These are phyloP conservation scores for Penicillium brasilianum DNA, from an alignment of 2,329 filamentous ascomycete genomes.

Conservation along the genomic window DNA sequence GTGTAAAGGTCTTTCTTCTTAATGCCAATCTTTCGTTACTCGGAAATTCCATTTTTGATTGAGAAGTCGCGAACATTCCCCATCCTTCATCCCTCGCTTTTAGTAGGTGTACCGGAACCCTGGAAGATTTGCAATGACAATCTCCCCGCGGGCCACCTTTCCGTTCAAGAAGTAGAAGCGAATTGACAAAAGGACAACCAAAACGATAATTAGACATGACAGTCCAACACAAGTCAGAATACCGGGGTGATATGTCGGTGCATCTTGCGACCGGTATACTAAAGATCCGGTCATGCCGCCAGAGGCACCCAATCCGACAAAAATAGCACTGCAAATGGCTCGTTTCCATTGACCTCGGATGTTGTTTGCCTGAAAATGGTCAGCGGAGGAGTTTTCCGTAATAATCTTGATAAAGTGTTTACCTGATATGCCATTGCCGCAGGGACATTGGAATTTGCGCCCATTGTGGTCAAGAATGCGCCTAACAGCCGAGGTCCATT, in stretches of 20 bases:
- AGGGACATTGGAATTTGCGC: constrained; percentile 38
- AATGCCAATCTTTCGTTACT: not conserved
- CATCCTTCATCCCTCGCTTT: not conserved
- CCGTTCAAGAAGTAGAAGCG: constrained; percentile 41
- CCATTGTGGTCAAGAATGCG: constrained; percentile 37
- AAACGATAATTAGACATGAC: constrained; percentile 29
- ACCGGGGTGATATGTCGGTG: constrained; percentile 21
- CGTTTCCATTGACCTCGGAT: constrained; percentile 38
- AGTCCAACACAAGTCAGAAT: constrained; percentile 21
- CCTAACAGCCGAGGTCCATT: constrained; percentile 35
- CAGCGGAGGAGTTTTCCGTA: not conserved
- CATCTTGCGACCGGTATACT: constrained; percentile 22
- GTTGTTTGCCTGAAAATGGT: constrained; percentile 35
- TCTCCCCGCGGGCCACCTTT: constrained; percentile 39
- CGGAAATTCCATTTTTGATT: not conserved
- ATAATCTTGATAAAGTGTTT: not conserved
- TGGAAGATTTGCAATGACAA: constrained; percentile 40
- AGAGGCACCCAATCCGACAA: constrained; percentile 23
- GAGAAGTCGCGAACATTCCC: too few species aligned
- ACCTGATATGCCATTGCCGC: constrained; percentile 38
- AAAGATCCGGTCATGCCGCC: constrained; percentile 23
- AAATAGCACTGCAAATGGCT: constrained; percentile 28
- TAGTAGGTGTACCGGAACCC: constrained; percentile 41
- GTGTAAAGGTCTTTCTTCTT: not conserved
- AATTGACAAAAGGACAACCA: constrained; percentile 32